Evolutionary conservation across 768 basidiomycete genomes (phyloP).

Genomic region (Tulasnella sp.): DNA sequence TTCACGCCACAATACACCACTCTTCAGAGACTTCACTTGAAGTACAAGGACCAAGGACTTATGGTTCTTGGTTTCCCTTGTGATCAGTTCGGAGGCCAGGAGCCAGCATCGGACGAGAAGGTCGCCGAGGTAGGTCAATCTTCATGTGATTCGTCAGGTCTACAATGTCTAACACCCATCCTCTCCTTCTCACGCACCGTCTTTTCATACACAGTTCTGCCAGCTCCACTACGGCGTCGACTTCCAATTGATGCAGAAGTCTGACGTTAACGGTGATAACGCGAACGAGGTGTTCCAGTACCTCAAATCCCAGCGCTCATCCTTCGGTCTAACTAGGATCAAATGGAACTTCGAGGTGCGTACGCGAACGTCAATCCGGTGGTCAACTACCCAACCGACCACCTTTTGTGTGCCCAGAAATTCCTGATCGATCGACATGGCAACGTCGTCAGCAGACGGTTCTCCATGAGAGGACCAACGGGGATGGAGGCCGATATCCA

Average conservation of each 20-base stretch:
- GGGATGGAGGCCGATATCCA: conserved; percentile 52
- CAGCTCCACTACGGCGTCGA: conserved; percentile 77
- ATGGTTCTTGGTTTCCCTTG: conserved; percentile 85
- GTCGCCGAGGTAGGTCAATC: conserved; percentile 39
- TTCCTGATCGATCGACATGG: conserved; percentile 75
- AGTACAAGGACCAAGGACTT: conserved; percentile 65
- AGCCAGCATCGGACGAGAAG: conserved; percentile 67
- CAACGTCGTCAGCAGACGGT: conserved; percentile 63
- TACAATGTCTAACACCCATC: too few species aligned
- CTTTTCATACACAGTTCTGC: conserved; percentile 43
- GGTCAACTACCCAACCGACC: not conserved
- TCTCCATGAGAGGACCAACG: conserved; percentile 52
- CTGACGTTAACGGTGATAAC: conserved; percentile 80
- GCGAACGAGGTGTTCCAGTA: conserved; percentile 69
- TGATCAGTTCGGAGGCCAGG: conserved; percentile 52
- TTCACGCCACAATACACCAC: conserved; percentile 58
- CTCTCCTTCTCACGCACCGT: too few species aligned
- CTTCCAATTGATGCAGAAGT: conserved; percentile 87
- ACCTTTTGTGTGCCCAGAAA: conserved; percentile 17
- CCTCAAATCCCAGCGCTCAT: conserved; percentile 71
- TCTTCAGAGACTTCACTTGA: conserved; percentile 68
- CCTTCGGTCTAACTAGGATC: conserved; percentile 61
- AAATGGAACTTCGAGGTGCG: conserved; percentile 94
- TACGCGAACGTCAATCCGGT: too few species aligned
- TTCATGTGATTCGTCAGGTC: too few species aligned